These are phyloP conservation scores for Delonix regia DNA, from an alignment of 306 rosid genomes.

Conservation along the genomic window DNA sequence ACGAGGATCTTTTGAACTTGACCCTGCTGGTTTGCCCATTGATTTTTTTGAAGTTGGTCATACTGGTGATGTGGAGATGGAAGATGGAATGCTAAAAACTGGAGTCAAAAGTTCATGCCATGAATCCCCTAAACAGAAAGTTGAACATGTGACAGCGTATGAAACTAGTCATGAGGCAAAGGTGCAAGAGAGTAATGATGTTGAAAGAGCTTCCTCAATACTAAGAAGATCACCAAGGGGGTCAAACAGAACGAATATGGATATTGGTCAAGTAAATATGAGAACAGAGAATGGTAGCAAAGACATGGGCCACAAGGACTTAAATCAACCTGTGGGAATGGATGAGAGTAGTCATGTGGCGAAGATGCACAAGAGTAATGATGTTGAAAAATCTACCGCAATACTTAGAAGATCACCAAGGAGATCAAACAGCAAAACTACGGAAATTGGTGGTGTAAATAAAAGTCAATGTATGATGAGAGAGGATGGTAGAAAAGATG, in stretches of 20 bases:
- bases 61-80: conserved; percentile 38
- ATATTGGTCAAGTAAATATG: not conserved
- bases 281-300: conserved; percentile 6
- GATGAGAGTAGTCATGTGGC: conserved; percentile 30
- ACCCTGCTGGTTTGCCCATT: conserved; percentile 75
- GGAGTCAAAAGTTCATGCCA: conserved; percentile 29
- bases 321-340: not conserved
- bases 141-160: conserved; percentile 35
- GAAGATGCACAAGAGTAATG: conserved; percentile 30
- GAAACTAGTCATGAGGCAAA: conserved; percentile 34
- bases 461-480: conserved; percentile 15
- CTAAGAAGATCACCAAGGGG: conserved; percentile 54
- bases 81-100: conserved; percentile 25
- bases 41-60: conserved; percentile 40
- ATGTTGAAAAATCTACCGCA: conserved; percentile 36
- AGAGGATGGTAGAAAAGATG: conserved; percentile 35
- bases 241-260: conserved; percentile 4
- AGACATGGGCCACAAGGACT: not conserved
- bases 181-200: conserved; percentile 30
- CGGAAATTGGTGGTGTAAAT: conserved; percentile 36
- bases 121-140: conserved; percentile 39
- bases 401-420: conserved; percentile 53
- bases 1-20: conserved; percentile 80
- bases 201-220: conserved; percentile 36
- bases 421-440: conserved; percentile 25